These are phyloP conservation scores for Scytalidium lignicola DNA, from an alignment of 2,329 filamentous ascomycete species.

Conservation along the genomic window DNA sequence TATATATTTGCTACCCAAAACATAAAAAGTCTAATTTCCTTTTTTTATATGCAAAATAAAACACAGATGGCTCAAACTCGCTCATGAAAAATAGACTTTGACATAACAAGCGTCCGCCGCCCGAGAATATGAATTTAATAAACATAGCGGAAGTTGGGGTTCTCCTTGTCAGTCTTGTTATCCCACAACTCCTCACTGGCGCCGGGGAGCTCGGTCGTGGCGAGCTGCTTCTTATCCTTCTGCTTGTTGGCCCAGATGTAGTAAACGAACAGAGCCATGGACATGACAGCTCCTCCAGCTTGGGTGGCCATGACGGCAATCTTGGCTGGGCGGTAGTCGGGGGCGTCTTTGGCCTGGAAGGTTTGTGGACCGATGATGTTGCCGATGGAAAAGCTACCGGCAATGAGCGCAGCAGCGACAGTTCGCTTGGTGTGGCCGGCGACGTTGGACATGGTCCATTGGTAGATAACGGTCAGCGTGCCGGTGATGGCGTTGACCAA, in stretches of 20 bases:
- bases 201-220: slow-evolving; percentile 14
- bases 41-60: no score
- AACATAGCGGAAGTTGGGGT: slow-evolving; percentile 50
- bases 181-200: slow-evolving; percentile 40
- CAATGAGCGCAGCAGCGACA: slow-evolving; percentile 41
- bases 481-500: slow-evolving; percentile 45
- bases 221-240: slow-evolving; percentile 36
- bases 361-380: slow-evolving; percentile 54
- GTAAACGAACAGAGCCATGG: slow-evolving; percentile 42
- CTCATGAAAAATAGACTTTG: no score
- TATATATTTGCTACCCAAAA: no score
- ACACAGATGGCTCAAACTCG: neutral
- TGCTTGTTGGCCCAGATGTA: slow-evolving; percentile 40
- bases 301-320: slow-evolving; percentile 45
- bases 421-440: slow-evolving; percentile 47
- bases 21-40: no score
- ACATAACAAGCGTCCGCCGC: no score
- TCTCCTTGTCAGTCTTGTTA: slow-evolving; percentile 51
- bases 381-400: slow-evolving; percentile 44
- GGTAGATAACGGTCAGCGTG: slow-evolving; percentile 40
- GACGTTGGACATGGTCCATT: slow-evolving; percentile 43
- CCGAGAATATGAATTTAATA: no score
- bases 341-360: slow-evolving; percentile 45
- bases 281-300: slow-evolving; percentile 27
- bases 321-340: slow-evolving; percentile 46